Evolutionary conservation across 495 filamentous ascomycete genomes (phyloP).

Genomic region (Melanomma pulvis-pyrius): DNA sequence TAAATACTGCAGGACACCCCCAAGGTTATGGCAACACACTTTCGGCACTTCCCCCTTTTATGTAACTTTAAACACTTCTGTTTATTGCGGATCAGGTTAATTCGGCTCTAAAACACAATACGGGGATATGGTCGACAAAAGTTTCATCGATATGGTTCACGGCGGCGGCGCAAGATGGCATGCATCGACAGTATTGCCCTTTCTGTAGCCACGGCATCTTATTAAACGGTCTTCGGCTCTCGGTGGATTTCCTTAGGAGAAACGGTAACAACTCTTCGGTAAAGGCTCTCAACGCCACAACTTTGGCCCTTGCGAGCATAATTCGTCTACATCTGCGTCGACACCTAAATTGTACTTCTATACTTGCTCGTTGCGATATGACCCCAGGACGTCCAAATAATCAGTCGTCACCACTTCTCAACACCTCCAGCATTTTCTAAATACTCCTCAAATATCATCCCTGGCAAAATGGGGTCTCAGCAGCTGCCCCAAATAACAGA

Average conservation of each 20-base stretch:
- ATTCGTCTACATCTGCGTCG: constrained; percentile 38
- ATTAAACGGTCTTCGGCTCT: constrained; percentile 36
- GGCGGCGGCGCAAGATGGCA: constrained; percentile 27
- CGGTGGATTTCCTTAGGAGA: constrained; percentile 43
- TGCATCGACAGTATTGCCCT: constrained; percentile 29
- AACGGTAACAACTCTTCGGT: constrained; percentile 34
- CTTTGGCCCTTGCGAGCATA: constrained; percentile 22
- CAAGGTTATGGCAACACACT: constrained; percentile 13
- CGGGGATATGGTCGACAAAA: constrained; percentile 38
- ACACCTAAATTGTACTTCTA: constrained; percentile 43
- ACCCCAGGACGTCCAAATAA: constrained; percentile 31
- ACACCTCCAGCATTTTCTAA: constrained; percentile 29
- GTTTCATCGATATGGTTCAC: constrained; percentile 32
- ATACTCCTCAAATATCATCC: constrained; percentile 23
- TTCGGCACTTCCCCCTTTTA: constrained; percentile 19
- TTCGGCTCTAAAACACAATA: constrained; percentile 25
- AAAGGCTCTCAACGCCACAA: constrained; percentile 28
- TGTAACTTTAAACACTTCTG: constrained; percentile 33
- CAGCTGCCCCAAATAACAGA: constrained; percentile 12
- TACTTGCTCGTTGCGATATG: constrained; percentile 30
- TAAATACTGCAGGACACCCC: constrained; percentile 17
- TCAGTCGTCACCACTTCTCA: constrained; percentile 29
- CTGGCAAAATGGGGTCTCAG: constrained; percentile 14
- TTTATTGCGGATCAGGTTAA: constrained; percentile 35
- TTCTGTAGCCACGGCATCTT: constrained; percentile 21